phyloP scores from a whole-genome alignment of 2,329 filamentous ascomycete genomes.

The Eutypa lata region DNA sequence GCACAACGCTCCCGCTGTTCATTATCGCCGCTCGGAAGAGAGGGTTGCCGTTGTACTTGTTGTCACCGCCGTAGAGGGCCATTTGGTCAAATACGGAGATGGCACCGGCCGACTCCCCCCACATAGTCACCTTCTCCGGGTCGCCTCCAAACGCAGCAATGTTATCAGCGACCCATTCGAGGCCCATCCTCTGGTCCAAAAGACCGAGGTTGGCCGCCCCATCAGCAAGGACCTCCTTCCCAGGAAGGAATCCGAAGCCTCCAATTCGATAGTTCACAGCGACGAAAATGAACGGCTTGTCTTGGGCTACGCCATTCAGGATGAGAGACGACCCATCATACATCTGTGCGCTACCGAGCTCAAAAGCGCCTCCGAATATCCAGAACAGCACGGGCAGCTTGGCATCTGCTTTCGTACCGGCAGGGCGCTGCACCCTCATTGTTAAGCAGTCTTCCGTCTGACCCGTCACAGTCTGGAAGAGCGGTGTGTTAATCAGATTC shows the following conservation, averaged over 20 bases:
- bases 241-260: constrained; percentile 71
- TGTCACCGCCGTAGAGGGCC: constrained; percentile 68
- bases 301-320: constrained; percentile 38
- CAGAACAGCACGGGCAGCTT: constrained; percentile 67
- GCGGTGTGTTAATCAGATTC: constrained; percentile 49
- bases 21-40: constrained; percentile 78
- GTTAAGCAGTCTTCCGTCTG: constrained; percentile 64
- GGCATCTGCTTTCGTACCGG: constrained; percentile 48
- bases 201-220: constrained; percentile 69
- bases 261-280: constrained; percentile 75
- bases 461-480: constrained; percentile 54
- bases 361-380: constrained; percentile 68
- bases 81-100: constrained; percentile 78
- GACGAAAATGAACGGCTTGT: constrained; percentile 70
- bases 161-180: constrained; percentile 77
- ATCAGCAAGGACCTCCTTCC: constrained; percentile 64
- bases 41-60: constrained; percentile 69
- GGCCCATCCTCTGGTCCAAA: constrained; percentile 67
- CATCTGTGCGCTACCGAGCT: constrained; percentile 42
- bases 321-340: constrained; percentile 52
- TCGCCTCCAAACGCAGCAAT: constrained; percentile 77
- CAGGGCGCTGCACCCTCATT: constrained; percentile 57
- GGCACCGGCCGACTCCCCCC: constrained; percentile 69
- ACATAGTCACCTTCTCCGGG: constrained; percentile 73
- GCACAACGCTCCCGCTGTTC: constrained; percentile 65